Evolutionary conservation across 2,329 filamentous ascomycete genomes (phyloP).

Genomic region (Curvularia lunata): DNA sequence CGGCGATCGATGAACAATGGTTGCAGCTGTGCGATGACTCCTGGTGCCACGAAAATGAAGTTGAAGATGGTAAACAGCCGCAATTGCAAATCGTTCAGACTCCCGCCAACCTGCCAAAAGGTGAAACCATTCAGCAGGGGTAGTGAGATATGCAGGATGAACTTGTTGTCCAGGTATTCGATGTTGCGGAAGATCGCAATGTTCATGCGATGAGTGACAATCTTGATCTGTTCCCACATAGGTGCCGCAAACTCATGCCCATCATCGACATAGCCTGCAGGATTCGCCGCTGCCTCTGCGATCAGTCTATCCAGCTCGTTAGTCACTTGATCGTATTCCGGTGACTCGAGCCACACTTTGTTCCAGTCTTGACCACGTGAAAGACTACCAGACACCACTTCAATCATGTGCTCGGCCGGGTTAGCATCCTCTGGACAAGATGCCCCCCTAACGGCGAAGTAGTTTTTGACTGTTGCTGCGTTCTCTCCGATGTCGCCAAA

Average conservation of each 20-base stretch:
- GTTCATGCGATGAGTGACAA: slow-evolving; percentile 75
- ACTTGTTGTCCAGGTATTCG: slow-evolving; percentile 82
- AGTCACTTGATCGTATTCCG: slow-evolving; percentile 32
- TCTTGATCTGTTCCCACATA: slow-evolving; percentile 70
- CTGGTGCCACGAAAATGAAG: slow-evolving; percentile 48
- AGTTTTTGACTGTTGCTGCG: slow-evolving; percentile 67
- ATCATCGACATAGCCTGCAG: too few relatives aligned
- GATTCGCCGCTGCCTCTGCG: too few relatives aligned
- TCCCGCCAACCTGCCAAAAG: slow-evolving; percentile 21
- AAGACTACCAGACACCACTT: slow-evolving; percentile 42
- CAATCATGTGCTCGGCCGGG: slow-evolving; percentile 79
- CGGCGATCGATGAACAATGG: slow-evolving; percentile 51
- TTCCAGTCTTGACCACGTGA: slow-evolving; percentile 21
- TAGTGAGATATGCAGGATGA: slow-evolving; percentile 60
- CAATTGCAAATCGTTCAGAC: slow-evolving; percentile 47
- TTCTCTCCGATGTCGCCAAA: slow-evolving; percentile 77
- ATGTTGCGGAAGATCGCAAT: slow-evolving; percentile 88
- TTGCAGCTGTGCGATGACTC: slow-evolving; percentile 47
- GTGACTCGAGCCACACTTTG: slow-evolving; percentile 15
- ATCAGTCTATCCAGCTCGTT: slow-evolving; percentile 37
- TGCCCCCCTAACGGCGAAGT: slow-evolving; percentile 75
- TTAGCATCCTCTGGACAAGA: slow-evolving; percentile 70
- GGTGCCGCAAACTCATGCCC: slow-evolving; percentile 62
- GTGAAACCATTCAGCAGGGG: slow-evolving; percentile 24
- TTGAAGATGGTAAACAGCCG: slow-evolving; percentile 56